Evolutionary conservation across 2,329 filamentous ascomycete species (phyloP).

Genomic region (Hypoxylon sp.): DNA sequence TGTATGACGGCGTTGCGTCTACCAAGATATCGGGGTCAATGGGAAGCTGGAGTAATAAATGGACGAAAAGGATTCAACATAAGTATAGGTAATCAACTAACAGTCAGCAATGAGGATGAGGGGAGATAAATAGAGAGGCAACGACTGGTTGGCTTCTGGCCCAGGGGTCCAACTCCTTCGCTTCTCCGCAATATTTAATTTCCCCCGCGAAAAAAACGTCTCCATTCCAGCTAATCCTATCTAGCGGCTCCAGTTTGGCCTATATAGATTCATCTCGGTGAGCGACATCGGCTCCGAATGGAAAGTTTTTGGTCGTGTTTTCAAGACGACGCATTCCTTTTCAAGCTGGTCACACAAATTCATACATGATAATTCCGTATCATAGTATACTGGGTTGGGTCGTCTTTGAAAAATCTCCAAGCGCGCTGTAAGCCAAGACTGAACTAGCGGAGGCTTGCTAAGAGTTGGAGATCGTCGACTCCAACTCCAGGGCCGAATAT

Average conservation of each 20-base stretch:
- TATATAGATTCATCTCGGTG: slow-evolving; percentile 8
- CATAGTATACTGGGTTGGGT: background rate
- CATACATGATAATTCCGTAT: background rate
- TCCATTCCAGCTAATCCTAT: slow-evolving; percentile 26
- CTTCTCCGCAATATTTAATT: slow-evolving; percentile 42
- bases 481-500: slow-evolving; percentile 16
- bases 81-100: background rate
- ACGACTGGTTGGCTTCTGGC: slow-evolving; percentile 27
- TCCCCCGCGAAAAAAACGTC: slow-evolving; percentile 37
- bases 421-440: slow-evolving; percentile 11
- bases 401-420: background rate
- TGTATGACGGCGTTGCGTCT: background rate
- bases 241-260: slow-evolving; percentile 21
- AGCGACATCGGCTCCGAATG: slow-evolving; percentile 39
- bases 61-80: background rate
- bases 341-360: background rate
- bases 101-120: slow-evolving; percentile 1
- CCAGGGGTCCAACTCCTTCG: slow-evolving; percentile 28
- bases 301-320: slow-evolving; percentile 10
- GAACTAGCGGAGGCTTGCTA: slow-evolving; percentile 17
- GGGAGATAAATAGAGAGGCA: slow-evolving; percentile 12
- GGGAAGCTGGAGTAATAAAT: background rate
- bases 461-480: slow-evolving; percentile 28
- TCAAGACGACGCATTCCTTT: slow-evolving; percentile 1
- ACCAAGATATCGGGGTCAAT: background rate